Evolutionary conservation across 1,284 basidiomycete genomes (phyloP), one percentile per base, ranked within the genome.

Genomic region (Phellinidium pouzarii): DNA sequence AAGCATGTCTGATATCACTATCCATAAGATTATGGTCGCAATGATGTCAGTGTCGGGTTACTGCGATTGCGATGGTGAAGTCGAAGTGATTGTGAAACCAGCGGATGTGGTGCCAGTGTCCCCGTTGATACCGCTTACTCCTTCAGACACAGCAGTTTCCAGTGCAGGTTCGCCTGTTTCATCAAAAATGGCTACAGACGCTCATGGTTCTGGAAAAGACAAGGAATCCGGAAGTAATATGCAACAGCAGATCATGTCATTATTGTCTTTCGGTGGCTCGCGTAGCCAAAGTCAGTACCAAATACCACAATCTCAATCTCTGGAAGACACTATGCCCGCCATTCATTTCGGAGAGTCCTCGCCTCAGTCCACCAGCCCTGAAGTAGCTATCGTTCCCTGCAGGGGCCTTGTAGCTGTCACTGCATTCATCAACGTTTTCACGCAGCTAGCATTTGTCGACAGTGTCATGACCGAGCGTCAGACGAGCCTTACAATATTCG

Each of bases 401-500:
- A 17, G 29, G 41, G 71, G 76, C 41, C 74, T 84, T 2, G 74
- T 77, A 3, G 84, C 87, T 3, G 75, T 82, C 26, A 74, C 78
- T 8, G 79, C 83, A 0, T 71, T 91, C 4, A 72, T 87, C 26
- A 71, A 76, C 12, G 73, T 84, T 43, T 91, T 91, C 64, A 74
- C 75, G 58, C 80, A 86, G 61, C 71, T 90, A 31, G 68, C 79
- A 2, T 88, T 89, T 62, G 84, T 83, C 0, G 80, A 83, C 0
- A 74, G 77, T 48, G 71, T 77, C 1, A 64, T 79, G 26, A 65
- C 67, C 1, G 63, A 69, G 34, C 66, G 63, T 36, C 79, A 77
- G 56, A 62, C 78, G 34, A 62, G 68, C 23, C 66, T 84, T 44
- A 77, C 81, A 3, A 65, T 78, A 11, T 69, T 68, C 1, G 64